Conservation (phyloP, 345 rosid genomes). For the Salix arbutifolia region DNA sequence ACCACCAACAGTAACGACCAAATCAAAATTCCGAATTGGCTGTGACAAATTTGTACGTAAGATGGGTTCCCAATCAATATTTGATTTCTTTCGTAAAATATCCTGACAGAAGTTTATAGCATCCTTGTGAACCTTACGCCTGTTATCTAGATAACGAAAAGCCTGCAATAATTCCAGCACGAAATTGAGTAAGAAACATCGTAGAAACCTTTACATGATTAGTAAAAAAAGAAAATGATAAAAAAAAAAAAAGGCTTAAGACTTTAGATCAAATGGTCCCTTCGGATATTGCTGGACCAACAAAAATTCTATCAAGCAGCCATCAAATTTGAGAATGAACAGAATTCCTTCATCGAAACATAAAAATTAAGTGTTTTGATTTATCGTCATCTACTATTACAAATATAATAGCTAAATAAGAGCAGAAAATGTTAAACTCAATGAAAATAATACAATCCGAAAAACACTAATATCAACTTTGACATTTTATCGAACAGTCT, state of each 20-base stretch:
- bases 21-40: constrained; percentile 61
- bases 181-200: neutral
- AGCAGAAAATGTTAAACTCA: neutral
- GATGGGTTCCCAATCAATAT: constrained; percentile 58
- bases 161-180: constrained; percentile 31
- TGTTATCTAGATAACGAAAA: constrained; percentile 54
- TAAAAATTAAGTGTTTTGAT: too few relatives aligned
- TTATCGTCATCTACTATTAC: too few relatives aligned
- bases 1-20: constrained; percentile 89
- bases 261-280: neutral
- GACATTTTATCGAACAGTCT: neutral
- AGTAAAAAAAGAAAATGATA: neutral
- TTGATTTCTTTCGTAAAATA: constrained; percentile 50
- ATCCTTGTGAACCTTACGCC: constrained; percentile 65
- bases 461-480: neutral
- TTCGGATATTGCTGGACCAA: neutral
- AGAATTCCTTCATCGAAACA: too few relatives aligned
- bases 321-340: too few relatives aligned
- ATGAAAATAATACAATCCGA: neutral
- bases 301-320: neutral
- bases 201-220: neutral
- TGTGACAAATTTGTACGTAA: constrained; percentile 47
- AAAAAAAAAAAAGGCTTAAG: neutral
- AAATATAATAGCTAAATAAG: too few relatives aligned
- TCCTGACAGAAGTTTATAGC: constrained; percentile 66